phyloP scores from a whole-genome alignment of 2,329 filamentous ascomycete genomes.

The Neofusicoccum umdonicola region DNA sequence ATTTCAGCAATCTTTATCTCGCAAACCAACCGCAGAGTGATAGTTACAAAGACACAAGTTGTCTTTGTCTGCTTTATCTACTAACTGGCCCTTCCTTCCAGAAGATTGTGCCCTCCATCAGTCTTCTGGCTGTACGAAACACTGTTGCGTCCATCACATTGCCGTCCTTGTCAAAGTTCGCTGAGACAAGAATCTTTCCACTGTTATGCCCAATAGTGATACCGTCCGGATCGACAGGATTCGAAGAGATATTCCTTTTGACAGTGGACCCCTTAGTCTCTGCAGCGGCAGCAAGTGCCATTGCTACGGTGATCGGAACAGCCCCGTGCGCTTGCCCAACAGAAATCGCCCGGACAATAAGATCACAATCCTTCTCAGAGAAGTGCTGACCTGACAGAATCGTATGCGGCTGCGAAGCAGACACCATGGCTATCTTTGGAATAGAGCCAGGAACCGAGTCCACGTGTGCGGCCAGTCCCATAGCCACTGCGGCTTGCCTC shows the following conservation, averaged over 20 bases:
- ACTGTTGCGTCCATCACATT: conserved; percentile 30
- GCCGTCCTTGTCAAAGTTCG: conserved; percentile 28
- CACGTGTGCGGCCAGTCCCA: too few species aligned
- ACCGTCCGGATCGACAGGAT: conserved; percentile 26
- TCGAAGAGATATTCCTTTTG: conserved; percentile 27
- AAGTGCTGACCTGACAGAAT: conserved; percentile 24
- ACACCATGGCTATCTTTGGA: too few species aligned
- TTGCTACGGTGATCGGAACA: conserved; percentile 42
- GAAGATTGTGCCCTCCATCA: conserved; percentile 35
- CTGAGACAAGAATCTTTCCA: conserved; percentile 36
- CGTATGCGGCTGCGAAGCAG: background rate
- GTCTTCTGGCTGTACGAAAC: conserved; percentile 35
- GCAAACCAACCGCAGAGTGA: too few species aligned
- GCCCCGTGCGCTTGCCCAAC: conserved; percentile 45
- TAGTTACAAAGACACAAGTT: too few species aligned
- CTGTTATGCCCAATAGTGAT: conserved; percentile 42
- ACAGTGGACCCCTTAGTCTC: conserved; percentile 37
- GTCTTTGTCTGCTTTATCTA: too few species aligned
- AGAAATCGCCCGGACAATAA: conserved; percentile 43
- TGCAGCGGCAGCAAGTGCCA: conserved; percentile 43
- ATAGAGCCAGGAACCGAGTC: too few species aligned
- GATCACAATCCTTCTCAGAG: conserved; percentile 32
- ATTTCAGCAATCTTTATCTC: too few species aligned
- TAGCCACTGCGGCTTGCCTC: too few species aligned
- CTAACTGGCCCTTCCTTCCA: too few species aligned